phyloP scores from a whole-genome alignment of 805 yeast species.

The Metschnikowia drakensbergensis region DNA sequence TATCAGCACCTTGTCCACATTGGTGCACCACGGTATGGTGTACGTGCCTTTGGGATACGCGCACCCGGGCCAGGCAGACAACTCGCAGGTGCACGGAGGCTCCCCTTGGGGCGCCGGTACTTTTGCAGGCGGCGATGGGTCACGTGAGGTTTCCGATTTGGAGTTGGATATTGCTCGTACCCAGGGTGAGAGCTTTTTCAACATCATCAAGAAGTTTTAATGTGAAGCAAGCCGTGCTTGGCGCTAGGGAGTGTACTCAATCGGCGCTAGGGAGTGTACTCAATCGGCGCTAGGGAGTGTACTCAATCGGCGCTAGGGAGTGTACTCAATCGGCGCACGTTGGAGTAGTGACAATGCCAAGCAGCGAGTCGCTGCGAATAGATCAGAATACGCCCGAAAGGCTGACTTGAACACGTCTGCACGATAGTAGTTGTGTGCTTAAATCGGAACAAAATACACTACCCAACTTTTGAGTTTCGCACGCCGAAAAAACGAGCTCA shows the following conservation, averaged over 20 bases:
- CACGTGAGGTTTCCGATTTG: constrained; percentile 59
- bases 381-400: too few relatives aligned
- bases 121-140: constrained; percentile 71
- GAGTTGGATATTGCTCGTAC: constrained; percentile 60
- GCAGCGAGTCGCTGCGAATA: too few relatives aligned
- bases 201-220: constrained; percentile 23
- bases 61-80: constrained; percentile 51
- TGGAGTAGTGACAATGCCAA: too few relatives aligned
- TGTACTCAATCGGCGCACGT: too few relatives aligned
- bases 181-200: constrained; percentile 68
- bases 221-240: too few relatives aligned
- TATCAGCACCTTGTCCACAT: constrained; percentile 51
- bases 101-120: constrained; percentile 89
- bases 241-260: too few relatives aligned
- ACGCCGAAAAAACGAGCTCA: constrained; percentile 2
- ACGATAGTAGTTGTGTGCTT: too few relatives aligned
- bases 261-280: too few relatives aligned
- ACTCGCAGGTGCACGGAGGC: constrained; percentile 73
- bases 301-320: too few relatives aligned
- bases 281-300: too few relatives aligned
- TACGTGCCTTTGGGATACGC: constrained; percentile 76
- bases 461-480: constrained; percentile 4
- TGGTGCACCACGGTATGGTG: constrained; percentile 74
- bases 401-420: too few relatives aligned
- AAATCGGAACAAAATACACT: too few relatives aligned